Percentiles rank a stretch among this genome's conserved stretches.
Evolutionary conservation across 441 rosid genomes (phyloP).

Genomic region (Adansonia grandidieri): DNA sequence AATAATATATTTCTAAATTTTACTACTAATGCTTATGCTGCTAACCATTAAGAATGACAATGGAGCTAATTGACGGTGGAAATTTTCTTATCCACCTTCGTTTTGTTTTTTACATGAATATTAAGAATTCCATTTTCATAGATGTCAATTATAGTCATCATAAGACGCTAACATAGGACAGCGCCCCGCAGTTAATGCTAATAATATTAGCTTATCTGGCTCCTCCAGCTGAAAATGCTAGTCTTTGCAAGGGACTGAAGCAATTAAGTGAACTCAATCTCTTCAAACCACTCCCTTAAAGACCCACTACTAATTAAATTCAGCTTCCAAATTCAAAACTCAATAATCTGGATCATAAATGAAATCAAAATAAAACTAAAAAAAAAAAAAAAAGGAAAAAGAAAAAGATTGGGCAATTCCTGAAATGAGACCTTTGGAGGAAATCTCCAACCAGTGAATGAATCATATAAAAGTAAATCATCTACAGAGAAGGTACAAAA

Average conservation of each 20-base stretch:
- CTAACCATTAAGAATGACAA: no score
- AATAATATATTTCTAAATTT: no score
- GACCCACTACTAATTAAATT: slow-evolving; percentile 35
- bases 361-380: no score
- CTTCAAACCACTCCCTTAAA: slow-evolving; percentile 90
- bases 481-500: slow-evolving; percentile 47
- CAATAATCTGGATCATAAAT: no score
- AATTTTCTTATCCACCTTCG: no score
- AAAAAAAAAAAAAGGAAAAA: neutral
- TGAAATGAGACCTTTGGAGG: slow-evolving; percentile 29
- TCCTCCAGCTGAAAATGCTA: slow-evolving; percentile 98
- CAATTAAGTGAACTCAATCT: slow-evolving; percentile 86
- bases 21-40: no score
- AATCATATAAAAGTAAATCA: slow-evolving; percentile 50
- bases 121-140: no score
- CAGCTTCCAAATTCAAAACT: no score
- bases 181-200: slow-evolving; percentile 89
- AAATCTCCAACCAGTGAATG: slow-evolving; percentile 42
- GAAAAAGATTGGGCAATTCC: neutral
- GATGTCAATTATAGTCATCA: no score
- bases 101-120: no score
- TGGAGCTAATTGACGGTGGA: no score
- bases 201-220: slow-evolving; percentile 90
- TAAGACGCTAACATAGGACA: slow-evolving; percentile 87
- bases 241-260: slow-evolving; percentile 96